Evolutionary conservation across 345 rosid species (phyloP), one percentile per base, ranked within the genome.

Genomic region (Conringia planisiliqua): DNA sequence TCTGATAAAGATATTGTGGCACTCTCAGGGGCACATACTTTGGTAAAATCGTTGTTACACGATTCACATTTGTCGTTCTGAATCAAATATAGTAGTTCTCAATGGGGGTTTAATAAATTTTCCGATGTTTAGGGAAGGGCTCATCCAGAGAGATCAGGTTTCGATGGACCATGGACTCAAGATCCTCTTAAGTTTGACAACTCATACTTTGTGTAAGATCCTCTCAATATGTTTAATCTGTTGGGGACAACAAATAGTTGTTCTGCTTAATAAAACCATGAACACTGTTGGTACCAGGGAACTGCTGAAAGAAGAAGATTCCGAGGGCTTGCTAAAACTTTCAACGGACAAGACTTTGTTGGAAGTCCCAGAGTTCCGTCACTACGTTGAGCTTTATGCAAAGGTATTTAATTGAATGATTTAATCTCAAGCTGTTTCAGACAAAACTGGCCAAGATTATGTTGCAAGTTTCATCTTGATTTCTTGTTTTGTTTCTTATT

Each of bases 101-200:
- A 6, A 43, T 40, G 54, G 54, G 20, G 8, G 27, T 44, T 54
- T 57, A 35, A 20, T 61, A 70, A 36, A n/a, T 70, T 38, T 77
- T n/a, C n/a, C 35, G 4, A 58, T 70, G 55, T 71, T 10, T 67
- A 90, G 97, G 98, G 98, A 82, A 82, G 89, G 77, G 96, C 90
- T 32, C 98, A 90, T 83, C 89, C 84, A 13, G 93, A 90, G 75
- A 86, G 98, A 77, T 90, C 98, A 32, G 92, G 93, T 73, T 93
- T 90, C 66, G 96, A 93, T 69, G 98, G 98, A 62, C 90, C 92
- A 67, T 93, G 98, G 98, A 90, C 98, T 44, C 76, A 74, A 78
- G 92, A 90, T 65, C 98, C 98, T 62, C 82, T 93, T 57, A 90
- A 90, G 82, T 90, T 93, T 70, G 96, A 88, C 62, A 90, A 89